phyloP scores from a whole-genome alignment of 495 filamentous ascomycete species.

The Tuber calosporum region DNA sequence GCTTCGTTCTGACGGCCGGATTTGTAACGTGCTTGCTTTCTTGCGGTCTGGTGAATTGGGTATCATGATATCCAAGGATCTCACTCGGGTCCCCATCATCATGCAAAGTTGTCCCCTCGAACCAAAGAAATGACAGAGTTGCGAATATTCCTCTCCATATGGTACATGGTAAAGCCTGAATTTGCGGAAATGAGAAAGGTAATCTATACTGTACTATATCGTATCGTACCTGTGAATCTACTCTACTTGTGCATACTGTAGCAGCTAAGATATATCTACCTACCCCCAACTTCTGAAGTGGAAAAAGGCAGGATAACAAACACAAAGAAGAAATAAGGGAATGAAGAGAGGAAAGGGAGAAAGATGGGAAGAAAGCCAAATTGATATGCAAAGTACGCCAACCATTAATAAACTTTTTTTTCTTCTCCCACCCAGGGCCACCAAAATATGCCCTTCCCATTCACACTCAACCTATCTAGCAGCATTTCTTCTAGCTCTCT shows the following conservation, averaged over 20 bases:
- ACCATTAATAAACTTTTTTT: constrained; percentile 17
- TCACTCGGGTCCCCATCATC: neutral
- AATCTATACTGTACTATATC: constrained; percentile 10
- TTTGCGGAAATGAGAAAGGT: neutral
- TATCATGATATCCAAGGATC: neutral
- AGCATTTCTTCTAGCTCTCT: constrained; percentile 60
- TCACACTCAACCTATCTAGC: constrained; percentile 42
- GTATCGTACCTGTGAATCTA: neutral
- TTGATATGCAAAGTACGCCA: constrained; percentile 23
- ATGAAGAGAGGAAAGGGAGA: neutral
- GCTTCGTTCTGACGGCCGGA: neutral
- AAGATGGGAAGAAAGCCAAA: constrained; percentile 14
- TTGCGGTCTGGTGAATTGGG: neutral
- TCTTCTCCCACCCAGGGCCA: neutral
- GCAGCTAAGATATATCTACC: neutral
- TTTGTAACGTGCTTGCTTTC: neutral
- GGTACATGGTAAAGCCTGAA: constrained; percentile 14
- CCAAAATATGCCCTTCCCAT: neutral
- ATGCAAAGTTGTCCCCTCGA: neutral
- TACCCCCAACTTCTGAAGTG: neutral
- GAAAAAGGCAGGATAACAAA: constrained; percentile 5
- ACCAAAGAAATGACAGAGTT: constrained; percentile 11
- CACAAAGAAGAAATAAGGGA: constrained; percentile 4
- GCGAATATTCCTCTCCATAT: constrained; percentile 21
- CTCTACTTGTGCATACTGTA: neutral